These are phyloP conservation scores for Papilionanthe hybrid DNA, from an alignment of 116 monocot genomes.

Conservation along the genomic window DNA sequence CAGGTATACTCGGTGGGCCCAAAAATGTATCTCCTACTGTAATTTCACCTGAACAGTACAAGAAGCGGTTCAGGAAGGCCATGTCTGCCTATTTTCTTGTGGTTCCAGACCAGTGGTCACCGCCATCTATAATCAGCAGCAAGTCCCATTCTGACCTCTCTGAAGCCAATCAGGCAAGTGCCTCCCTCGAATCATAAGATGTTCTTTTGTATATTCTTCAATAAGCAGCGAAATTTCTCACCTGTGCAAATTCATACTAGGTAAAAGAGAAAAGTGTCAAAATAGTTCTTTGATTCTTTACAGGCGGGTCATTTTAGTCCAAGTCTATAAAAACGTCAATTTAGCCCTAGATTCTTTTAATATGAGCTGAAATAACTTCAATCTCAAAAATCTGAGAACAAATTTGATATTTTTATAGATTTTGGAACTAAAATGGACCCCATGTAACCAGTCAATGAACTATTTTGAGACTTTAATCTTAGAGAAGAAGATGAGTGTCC, in stretches of 20 bases:
- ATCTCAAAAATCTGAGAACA: too few relatives aligned
- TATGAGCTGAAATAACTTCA: too few relatives aligned
- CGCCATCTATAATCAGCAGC: slow-evolving; percentile 15
- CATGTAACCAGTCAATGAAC: too few relatives aligned
- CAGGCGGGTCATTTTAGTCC: too few relatives aligned
- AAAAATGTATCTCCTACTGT: slow-evolving; percentile 56
- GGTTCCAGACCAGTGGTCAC: slow-evolving; percentile 56
- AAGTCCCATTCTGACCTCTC: slow-evolving; percentile 9
- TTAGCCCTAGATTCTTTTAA: too few relatives aligned
- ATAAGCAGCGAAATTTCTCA: neutral
- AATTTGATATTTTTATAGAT: too few relatives aligned
- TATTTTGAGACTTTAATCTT: too few relatives aligned
- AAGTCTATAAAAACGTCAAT: too few relatives aligned
- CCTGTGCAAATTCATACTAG: neutral
- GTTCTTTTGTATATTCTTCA: slow-evolving; percentile 17
- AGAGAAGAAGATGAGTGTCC: too few relatives aligned
- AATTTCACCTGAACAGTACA: slow-evolving; percentile 53
- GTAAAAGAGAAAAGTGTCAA: neutral
- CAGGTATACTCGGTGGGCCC: slow-evolving; percentile 50
- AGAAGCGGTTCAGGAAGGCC: slow-evolving; percentile 62
- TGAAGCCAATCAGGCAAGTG: slow-evolving; percentile 8
- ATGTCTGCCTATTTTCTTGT: slow-evolving; percentile 66
- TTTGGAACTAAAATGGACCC: too few relatives aligned
- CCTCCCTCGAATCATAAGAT: slow-evolving; percentile 8
- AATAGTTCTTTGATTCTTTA: too few relatives aligned